Base-by-base conservation (phyloP, 495 filamentous ascomycete species). In the Cryomyces minteri region DNA sequence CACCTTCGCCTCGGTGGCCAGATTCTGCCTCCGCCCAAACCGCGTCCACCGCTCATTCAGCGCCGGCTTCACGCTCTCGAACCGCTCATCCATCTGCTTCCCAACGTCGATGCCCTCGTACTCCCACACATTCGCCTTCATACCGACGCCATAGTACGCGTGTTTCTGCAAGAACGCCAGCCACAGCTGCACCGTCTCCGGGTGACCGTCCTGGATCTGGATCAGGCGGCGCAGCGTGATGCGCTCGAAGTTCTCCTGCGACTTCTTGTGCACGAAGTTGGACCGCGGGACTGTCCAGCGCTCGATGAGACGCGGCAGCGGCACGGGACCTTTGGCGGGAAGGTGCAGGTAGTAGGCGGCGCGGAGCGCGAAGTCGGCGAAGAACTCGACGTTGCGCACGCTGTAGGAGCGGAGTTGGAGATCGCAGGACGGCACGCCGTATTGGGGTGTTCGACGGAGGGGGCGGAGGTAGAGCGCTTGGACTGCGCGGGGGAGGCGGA, bases 41-140 rank as follows among this genome's bases (percentile, higher is more conserved):
- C 44, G 30, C 37, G 43, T 31, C 47, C 38, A 32, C 40, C 39
- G 47, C 34, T 44, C 47, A 2, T 47, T 41, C 31, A 55, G 40
- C 48, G 47, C 50, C 52, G 53, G 46, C 25, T 44, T 50, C 41
- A 52, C 52, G 48, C 43, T 31, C 51, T 62, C 49, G 12, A 51
- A 41, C 49, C 55, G 48, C 25, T 37, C 42, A 29, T 62, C 61
- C 47, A 62, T 50, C 39, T 50, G 49, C 51, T 55, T 47, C 31
- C 37, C 60, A 3, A 48, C 48, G 8, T 58, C 58, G 47, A 93
- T 57, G 47, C 71, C 73, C 53, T 81, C 76, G 66, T 81, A 81
- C 56, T 88, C 82, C 80, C 81, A 98, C 40, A 96, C 71, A 57
- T 98, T 95, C 28, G 92, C 88, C 70, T 98, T 98, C 88, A 98